Base-by-base conservation (phyloP, 306 rosid species). In the Acmispon strigosus region DNA sequence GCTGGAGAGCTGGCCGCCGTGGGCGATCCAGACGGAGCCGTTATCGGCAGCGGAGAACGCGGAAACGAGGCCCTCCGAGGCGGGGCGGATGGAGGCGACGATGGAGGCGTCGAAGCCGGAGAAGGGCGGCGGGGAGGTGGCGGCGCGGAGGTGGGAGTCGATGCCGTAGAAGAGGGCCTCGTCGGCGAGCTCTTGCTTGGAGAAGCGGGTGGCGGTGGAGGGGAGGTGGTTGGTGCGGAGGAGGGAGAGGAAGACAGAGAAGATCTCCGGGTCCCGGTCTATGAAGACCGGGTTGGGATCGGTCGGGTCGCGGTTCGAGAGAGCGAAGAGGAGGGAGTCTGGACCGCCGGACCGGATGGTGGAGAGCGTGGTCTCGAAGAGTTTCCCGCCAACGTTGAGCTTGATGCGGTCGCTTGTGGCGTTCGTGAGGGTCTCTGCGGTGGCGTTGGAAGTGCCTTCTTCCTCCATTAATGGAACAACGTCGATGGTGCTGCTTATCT, bases 321-420 rank as follows among this genome's bases (percentile, higher is more conserved):
- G 87, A 7, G 87, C 88, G 32, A 68, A 78, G n/a, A 93, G 77
- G 32, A 93, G 92, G 0, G 96, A 90, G 6, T 93, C 94, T 7
- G 87, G 78, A 37, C 92, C 94, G 41, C 92, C 96, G 10, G 92
- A 79, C 5, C 79, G 98, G 76, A 87, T 64, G 6, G 96, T 88
- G 0, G 97, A 72, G 6, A 84, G 57, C 0, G 96, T 93, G 2
- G 98, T 87, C 73, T 90, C 94, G 82, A 93, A 90, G 75, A 82
- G 86, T 81, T 87, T 84, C 0, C 96, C 96, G 18, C 98, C 98
- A 4, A 93, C 96, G 92, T 90, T 93, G 74, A 93, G 89, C 78
- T 85, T 90, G 73, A 93, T 73, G 2, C 92, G 97, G 10, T 86
- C 92, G 48, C 54, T 16, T 3, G 56, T 9, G 48, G 7, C 34